phyloP scores from a whole-genome alignment of 805 yeast genomes.

The Metschnikowia hibisci region DNA sequence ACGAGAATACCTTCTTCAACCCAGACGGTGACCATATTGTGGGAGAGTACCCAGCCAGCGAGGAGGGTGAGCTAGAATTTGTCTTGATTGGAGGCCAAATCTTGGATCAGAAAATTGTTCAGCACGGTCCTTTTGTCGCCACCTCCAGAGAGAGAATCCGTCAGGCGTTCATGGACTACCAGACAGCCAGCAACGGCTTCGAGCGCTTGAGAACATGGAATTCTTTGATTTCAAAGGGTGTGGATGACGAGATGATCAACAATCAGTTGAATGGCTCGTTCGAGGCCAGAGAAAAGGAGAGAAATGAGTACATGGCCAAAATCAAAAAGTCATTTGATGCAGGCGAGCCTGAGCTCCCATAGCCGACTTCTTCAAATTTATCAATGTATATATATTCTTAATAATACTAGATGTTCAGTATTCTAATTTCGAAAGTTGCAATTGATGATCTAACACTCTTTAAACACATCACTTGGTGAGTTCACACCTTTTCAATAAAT shows the following conservation, averaged over 20 bases:
- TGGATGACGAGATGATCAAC: constrained; percentile 39
- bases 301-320: constrained; percentile 10
- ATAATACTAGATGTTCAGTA: no score
- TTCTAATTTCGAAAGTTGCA: no score
- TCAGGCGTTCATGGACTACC: constrained; percentile 71
- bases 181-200: constrained; percentile 63
- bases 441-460: no score
- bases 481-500: no score
- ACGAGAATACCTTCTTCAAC: constrained; percentile 59
- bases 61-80: constrained; percentile 48
- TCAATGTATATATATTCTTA: no score
- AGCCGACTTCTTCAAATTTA: no score
- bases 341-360: constrained; percentile 3
- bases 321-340: constrained; percentile 4
- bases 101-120: constrained; percentile 72
- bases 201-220: constrained; percentile 63
- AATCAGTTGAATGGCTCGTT: constrained; percentile 34
- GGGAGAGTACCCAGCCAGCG: constrained; percentile 43
- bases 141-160: constrained; percentile 61
- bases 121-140: constrained; percentile 95
- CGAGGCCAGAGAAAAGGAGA: constrained; percentile 27
- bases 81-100: constrained; percentile 72
- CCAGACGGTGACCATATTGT: constrained; percentile 60
- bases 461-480: no score
- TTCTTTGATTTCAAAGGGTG: constrained; percentile 43